Conservation (phyloP, 345 rosid genomes). For the Linum trigynum region DNA sequence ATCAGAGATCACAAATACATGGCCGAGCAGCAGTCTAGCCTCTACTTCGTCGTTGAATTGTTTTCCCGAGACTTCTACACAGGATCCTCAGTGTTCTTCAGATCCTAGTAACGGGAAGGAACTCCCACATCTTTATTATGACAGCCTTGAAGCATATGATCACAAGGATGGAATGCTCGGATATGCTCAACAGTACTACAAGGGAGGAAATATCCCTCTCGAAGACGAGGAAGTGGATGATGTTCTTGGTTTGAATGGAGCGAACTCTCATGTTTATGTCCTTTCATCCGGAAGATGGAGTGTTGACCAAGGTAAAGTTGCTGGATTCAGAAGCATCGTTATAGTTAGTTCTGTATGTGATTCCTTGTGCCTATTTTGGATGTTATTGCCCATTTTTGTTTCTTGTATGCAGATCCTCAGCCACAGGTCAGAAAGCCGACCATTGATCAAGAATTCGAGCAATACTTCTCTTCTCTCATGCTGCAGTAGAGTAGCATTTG, state of each 20-base stretch:
- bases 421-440: conserved; percentile 46
- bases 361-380: background rate
- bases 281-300: conserved; percentile 70
- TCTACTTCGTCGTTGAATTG: conserved; percentile 19
- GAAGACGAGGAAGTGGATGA: conserved; percentile 41
- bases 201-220: too few relatives aligned
- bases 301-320: conserved; percentile 44
- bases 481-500: conserved; percentile 24
- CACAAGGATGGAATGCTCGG: too few relatives aligned
- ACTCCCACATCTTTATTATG: conserved; percentile 14
- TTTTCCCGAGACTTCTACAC: conserved; percentile 13
- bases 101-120: background rate
- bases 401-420: conserved; percentile 38
- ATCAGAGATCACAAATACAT: conserved; percentile 10
- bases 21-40: conserved; percentile 5
- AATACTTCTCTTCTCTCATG: conserved; percentile 75
- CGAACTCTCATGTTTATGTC: conserved; percentile 32
- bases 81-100: conserved; percentile 9
- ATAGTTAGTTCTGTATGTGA: too few relatives aligned
- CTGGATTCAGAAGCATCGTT: too few relatives aligned
- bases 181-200: too few relatives aligned
- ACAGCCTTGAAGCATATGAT: conserved; percentile 26
- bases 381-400: background rate
- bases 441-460: conserved; percentile 89
- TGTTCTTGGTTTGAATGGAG: conserved; percentile 19